Evolutionary conservation across 257 asterid genomes (phyloP), one percentile per base, ranked within the genome.

Genomic region (Solanum sparsipilum): DNA sequence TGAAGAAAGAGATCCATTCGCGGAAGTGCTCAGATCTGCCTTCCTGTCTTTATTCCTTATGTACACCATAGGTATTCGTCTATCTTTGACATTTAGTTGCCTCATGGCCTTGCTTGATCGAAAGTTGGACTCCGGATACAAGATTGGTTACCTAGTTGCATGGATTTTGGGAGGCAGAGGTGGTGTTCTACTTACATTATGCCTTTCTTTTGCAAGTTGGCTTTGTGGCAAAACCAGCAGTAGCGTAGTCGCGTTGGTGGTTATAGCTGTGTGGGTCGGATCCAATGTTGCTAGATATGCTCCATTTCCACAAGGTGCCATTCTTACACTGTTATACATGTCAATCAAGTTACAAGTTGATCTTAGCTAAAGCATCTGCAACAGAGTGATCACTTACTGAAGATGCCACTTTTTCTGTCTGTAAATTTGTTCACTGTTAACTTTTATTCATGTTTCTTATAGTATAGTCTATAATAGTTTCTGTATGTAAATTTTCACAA

Each of bases 301-400:
- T 88, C 98, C 97, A 35, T 85, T 96, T 46, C 98, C 98, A 5
- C 99, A 94, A 88, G 99, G 98, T 87, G 99, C 99, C 41, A 92
- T 96, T 86, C 95, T 95, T 82, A 89, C 99, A 39, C 93, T 96
- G 67, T 84, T 96, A 89, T 94, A 96, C 89, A 94, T 96, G 99
- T 96, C 98, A 31, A 93, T 95, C 86, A 95, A 92, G 92, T 93
- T 94, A 76, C 98, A 94, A 87, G 89, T 88, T 90, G 98, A 94
- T 90, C 92, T 93, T 71, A 92, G 88, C 87, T 96, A 90, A 92
- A 84, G 27, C 36, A 44, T 44, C 38, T 44, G 67, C 84, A 44
- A 44, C 25, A 27, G n/a, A 13, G 63, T 25, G 67, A 48, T 23
- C 21, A 9, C 85, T 29, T 48, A 1, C 16, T 79, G 36, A 27